Percentiles rank a stretch among this genome's conserved stretches.
Evolutionary conservation across 441 rosid species (phyloP).

Genomic region (Biscutella laevigata): DNA sequence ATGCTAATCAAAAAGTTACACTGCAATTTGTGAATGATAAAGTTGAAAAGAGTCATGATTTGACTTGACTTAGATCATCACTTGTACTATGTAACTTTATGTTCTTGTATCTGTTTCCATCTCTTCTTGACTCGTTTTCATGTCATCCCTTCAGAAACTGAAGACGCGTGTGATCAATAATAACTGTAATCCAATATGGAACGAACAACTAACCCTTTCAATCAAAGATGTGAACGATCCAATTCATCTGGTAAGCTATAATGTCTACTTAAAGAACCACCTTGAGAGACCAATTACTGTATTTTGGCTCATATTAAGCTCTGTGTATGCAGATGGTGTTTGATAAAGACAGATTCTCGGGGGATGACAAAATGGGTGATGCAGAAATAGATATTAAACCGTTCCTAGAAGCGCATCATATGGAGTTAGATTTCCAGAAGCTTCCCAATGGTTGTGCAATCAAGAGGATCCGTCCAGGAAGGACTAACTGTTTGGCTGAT

Average conservation of each 20-base stretch:
- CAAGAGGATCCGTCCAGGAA: constrained; percentile 37
- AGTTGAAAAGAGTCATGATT: not conserved
- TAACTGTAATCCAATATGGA: constrained; percentile 59
- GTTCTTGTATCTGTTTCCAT: not conserved
- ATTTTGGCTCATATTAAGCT: not conserved
- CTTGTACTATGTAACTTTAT: not conserved
- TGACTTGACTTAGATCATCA: constrained; percentile 10
- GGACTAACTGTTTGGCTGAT: constrained; percentile 35
- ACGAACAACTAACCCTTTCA: constrained; percentile 45
- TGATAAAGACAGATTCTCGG: constrained; percentile 46
- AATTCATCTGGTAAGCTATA: constrained; percentile 38
- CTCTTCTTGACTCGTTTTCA: not conserved
- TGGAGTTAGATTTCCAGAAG: constrained; percentile 31
- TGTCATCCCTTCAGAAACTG: constrained; percentile 34
- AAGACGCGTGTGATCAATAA: constrained; percentile 44
- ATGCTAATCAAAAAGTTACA: too few species aligned
- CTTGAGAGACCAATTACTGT: not conserved
- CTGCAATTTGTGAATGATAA: too few species aligned
- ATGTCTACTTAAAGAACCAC: not conserved
- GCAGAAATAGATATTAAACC: constrained; percentile 41
- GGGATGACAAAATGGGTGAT: constrained; percentile 55
- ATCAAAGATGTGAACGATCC: constrained; percentile 33
- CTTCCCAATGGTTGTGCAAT: constrained; percentile 39
- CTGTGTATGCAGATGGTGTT: constrained; percentile 36
- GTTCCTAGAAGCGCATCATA: constrained; percentile 31